phyloP scores from a whole-genome alignment of 2,329 filamentous ascomycete genomes.

The Cercospora zeina region DNA sequence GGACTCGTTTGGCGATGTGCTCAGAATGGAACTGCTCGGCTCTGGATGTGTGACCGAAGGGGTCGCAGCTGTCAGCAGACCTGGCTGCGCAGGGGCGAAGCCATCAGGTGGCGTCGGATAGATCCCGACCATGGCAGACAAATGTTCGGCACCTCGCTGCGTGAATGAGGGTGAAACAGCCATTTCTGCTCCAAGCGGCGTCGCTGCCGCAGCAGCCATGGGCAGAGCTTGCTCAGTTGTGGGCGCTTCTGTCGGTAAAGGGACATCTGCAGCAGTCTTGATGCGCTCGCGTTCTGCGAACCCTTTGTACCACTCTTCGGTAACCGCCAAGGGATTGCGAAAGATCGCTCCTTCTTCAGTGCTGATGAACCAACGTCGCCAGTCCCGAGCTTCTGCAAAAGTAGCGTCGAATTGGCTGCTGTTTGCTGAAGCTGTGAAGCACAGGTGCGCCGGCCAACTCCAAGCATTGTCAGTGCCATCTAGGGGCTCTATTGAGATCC shows the following conservation, averaged over 20 bases:
- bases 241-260: background rate
- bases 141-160: conserved; percentile 44
- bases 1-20: conserved; percentile 16
- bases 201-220: conserved; percentile 7
- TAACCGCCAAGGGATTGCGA: conserved; percentile 32
- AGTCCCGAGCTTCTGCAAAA: conserved; percentile 21
- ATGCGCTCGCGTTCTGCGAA: conserved; percentile 29
- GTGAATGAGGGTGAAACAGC: conserved; percentile 42
- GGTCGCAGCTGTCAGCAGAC: conserved; percentile 25
- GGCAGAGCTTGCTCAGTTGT: background rate
- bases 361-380: conserved; percentile 33
- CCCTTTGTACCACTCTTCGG: conserved; percentile 35
- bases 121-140: conserved; percentile 53
- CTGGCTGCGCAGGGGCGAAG: conserved; percentile 30
- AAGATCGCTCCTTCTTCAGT: conserved; percentile 35
- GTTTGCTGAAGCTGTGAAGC: conserved; percentile 19
- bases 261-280: background rate
- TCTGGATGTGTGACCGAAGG: conserved; percentile 25
- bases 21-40: conserved; percentile 4
- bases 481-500: conserved; percentile 21
- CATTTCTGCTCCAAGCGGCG: background rate
- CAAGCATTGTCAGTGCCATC: conserved; percentile 18
- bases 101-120: conserved; percentile 73
- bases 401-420: background rate
- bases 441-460: conserved; percentile 33